Evolutionary conservation across 1,284 basidiomycete species (phyloP).

Genomic region (Leucoagaricus sp.): DNA sequence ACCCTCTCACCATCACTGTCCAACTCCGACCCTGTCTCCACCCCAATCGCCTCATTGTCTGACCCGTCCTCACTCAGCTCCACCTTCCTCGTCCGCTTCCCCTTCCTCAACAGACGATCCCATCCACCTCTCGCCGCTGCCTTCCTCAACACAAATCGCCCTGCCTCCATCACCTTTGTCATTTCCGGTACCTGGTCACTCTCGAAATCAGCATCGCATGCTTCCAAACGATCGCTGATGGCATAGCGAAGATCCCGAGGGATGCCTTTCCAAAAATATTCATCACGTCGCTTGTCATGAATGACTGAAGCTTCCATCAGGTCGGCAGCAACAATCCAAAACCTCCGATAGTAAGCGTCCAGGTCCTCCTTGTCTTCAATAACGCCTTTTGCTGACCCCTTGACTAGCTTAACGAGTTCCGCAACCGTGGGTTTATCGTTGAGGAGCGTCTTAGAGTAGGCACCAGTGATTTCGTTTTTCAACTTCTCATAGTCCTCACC

Average conservation of each 20-base stretch:
- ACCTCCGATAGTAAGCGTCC: too few relatives aligned
- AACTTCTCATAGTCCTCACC: background rate
- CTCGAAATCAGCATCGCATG: too few relatives aligned
- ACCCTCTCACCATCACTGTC: background rate
- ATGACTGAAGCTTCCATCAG: background rate
- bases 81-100: too few relatives aligned
- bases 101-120: background rate
- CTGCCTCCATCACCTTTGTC: too few relatives aligned
- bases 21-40: background rate
- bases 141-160: too few relatives aligned
- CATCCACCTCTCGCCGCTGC: background rate
- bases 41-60: background rate
- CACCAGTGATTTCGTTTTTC: background rate
- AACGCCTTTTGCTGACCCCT: too few relatives aligned
- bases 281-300: background rate
- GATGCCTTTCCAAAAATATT: constrained; percentile 7
- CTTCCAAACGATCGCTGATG: background rate
- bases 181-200: too few relatives aligned
- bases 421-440: too few relatives aligned
- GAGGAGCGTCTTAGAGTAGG: background rate
- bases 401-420: too few relatives aligned
- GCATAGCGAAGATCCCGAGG: background rate
- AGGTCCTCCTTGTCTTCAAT: too few relatives aligned
- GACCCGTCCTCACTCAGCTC: background rate
- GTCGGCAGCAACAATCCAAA: too few relatives aligned